phyloP scores from a whole-genome alignment of 495 filamentous ascomycete genomes.

The Penicillium verhagenii region DNA sequence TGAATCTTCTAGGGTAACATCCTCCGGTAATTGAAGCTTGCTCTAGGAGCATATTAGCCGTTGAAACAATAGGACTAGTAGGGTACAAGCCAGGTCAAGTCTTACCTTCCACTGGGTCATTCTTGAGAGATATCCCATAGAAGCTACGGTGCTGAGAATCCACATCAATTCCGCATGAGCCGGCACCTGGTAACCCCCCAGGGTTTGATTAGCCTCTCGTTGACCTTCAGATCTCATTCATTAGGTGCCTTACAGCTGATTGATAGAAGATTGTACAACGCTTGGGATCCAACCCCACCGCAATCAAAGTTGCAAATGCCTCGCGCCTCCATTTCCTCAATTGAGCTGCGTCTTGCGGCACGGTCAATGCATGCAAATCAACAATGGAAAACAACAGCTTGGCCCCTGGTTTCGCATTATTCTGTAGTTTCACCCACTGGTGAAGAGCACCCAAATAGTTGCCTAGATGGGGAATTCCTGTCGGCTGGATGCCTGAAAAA shows the following conservation, averaged over 20 bases:
- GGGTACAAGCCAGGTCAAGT: background rate
- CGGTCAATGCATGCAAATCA: slow-evolving; percentile 89
- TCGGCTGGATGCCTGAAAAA: slow-evolving; percentile 97
- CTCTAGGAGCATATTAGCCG: slow-evolving; percentile 47
- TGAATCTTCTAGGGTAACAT: slow-evolving; percentile 51
- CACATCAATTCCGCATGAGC: slow-evolving; percentile 90
- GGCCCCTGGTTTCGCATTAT: slow-evolving; percentile 51
- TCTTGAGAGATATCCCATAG: slow-evolving; percentile 81
- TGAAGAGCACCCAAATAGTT: slow-evolving; percentile 94
- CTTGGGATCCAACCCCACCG: slow-evolving; percentile 76
- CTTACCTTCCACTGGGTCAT: slow-evolving; percentile 99
- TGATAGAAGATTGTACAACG: slow-evolving; percentile 84
- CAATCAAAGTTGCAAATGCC: slow-evolving; percentile 75
- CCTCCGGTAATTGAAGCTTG: slow-evolving; percentile 62
- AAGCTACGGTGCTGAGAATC: slow-evolving; percentile 88
- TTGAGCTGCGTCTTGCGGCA: slow-evolving; percentile 58
- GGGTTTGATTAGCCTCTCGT: background rate
- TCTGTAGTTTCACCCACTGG: slow-evolving; percentile 79
- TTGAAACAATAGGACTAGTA: background rate
- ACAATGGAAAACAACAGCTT: slow-evolving; percentile 81
- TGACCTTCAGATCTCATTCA: background rate
- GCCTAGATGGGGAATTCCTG: slow-evolving; percentile 90
- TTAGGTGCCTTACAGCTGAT: slow-evolving; percentile 51
- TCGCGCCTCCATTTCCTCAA: slow-evolving; percentile 66
- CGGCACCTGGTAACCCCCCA: slow-evolving; percentile 56